Evolutionary conservation across 805 yeast species (phyloP).

Genomic region (Grigorovia humatica): DNA sequence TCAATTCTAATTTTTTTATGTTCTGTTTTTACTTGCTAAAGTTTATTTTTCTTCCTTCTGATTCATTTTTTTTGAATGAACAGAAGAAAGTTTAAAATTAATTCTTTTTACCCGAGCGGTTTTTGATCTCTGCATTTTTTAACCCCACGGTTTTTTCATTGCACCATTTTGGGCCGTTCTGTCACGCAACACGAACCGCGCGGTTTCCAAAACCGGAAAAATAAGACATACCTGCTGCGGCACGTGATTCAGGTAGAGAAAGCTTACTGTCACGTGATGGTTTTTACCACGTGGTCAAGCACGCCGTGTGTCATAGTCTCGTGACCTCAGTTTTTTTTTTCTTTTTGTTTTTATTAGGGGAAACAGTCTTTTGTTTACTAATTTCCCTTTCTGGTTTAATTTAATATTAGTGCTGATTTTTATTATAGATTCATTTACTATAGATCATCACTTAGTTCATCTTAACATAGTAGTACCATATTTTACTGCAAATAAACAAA

Average conservation of each 20-base stretch:
- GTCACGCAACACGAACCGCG: neutral
- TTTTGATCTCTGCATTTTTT: neutral
- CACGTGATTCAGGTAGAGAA: neutral
- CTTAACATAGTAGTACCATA: neutral
- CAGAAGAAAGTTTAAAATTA: neutral
- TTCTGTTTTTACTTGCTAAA: neutral
- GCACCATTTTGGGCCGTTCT: too few species aligned
- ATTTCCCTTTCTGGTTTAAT: neutral
- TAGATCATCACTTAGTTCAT: neutral
- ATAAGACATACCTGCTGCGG: neutral
- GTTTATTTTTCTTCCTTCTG: neutral
- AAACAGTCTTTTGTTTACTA: neutral
- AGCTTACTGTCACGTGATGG: neutral
- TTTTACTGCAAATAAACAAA: too few species aligned
- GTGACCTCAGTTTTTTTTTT: too few species aligned
- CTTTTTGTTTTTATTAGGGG: neutral
- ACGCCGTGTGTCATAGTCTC: too few species aligned
- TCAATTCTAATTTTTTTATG: too few species aligned
- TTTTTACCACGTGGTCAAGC: neutral
- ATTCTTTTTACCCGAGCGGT: neutral
- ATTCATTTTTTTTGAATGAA: neutral
- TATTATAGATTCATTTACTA: neutral
- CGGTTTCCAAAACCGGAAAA: neutral
- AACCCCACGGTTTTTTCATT: neutral
- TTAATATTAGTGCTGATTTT: neutral